phyloP scores from a whole-genome alignment of 371 early-diverging fungal species.

The Capillidium heterosporum region DNA sequence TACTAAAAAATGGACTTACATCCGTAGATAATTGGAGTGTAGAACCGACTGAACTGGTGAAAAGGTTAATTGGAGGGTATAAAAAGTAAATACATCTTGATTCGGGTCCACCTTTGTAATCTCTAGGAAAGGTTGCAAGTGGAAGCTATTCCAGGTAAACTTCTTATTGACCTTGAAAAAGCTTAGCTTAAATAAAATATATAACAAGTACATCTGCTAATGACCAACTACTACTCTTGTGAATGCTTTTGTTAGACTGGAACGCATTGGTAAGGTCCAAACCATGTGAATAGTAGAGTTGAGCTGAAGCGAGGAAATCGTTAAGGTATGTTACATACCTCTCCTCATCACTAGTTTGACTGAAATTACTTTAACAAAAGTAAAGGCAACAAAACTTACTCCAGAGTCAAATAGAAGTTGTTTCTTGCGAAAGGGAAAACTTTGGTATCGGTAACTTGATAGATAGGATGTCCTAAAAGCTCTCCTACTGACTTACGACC shows the following conservation, averaged over 20 bases:
- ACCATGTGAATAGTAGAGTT: conserved; percentile 71
- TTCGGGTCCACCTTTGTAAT: conserved; percentile 16
- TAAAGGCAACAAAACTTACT: conserved; percentile 8
- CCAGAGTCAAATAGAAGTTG: conserved; percentile 24
- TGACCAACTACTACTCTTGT: conserved; percentile 18
- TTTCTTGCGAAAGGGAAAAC: conserved; percentile 46
- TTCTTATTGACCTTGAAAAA: conserved; percentile 52
- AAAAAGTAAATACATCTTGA: conserved; percentile 19
- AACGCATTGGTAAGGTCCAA: conserved; percentile 69
- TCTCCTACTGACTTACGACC: conserved; percentile 44
- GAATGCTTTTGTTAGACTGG: conserved; percentile 24
- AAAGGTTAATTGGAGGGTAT: not conserved
- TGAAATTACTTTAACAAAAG: too few relatives aligned
- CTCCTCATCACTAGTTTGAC: conserved; percentile 50
- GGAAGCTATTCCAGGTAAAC: conserved; percentile 78
- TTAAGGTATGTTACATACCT: conserved; percentile 51
- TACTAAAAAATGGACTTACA: conserved; percentile 28
- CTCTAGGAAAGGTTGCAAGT: conserved; percentile 44
- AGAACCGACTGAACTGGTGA: conserved; percentile 44
- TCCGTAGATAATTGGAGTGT: conserved; percentile 81
- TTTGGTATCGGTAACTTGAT: conserved; percentile 44
- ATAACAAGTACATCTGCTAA: not conserved
- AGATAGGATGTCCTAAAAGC: conserved; percentile 43
- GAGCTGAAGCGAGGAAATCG: conserved; percentile 36
- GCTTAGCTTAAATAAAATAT: not conserved